phyloP scores from a whole-genome alignment of 2,329 filamentous ascomycete species.

The Epichloe elymi region DNA sequence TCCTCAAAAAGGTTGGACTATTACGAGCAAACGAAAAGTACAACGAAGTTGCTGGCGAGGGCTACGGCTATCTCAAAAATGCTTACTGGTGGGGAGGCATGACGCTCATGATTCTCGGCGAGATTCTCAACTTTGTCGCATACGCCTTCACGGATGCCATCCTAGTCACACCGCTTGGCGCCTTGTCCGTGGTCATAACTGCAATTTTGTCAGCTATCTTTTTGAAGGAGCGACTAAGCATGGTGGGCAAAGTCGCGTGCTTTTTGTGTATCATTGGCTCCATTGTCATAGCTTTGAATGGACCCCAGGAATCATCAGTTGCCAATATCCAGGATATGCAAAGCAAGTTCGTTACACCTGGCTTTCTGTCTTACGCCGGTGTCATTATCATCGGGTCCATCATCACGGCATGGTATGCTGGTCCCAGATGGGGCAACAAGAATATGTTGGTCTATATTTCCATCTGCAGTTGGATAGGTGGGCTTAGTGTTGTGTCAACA shows the following conservation, averaged over 20 bases:
- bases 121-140: constrained; percentile 93
- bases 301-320: constrained; percentile 73
- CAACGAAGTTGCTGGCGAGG: constrained; percentile 87
- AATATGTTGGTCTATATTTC: constrained; percentile 96
- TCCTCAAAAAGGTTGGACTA: constrained; percentile 86
- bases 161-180: constrained; percentile 82
- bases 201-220: constrained; percentile 89
- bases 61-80: constrained; percentile 95
- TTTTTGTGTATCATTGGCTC: constrained; percentile 95
- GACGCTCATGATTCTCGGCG: constrained; percentile 91
- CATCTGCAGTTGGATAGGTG: constrained; percentile 90
- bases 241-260: constrained; percentile 91
- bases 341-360: constrained; percentile 69
- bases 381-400: constrained; percentile 62
- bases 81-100: constrained; percentile 91
- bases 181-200: constrained; percentile 82
- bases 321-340: constrained; percentile 87
- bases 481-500: constrained; percentile 85
- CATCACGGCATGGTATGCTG: constrained; percentile 67
- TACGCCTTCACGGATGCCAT: constrained; percentile 97
- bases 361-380: constrained; percentile 75
- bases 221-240: constrained; percentile 91
- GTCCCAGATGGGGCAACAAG: constrained; percentile 83
- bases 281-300: constrained; percentile 89
- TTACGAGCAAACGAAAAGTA: constrained; percentile 92